Conservation (phyloP, 1,284 basidiomycete genomes). For the Heterobasidion irregulare region DNA sequence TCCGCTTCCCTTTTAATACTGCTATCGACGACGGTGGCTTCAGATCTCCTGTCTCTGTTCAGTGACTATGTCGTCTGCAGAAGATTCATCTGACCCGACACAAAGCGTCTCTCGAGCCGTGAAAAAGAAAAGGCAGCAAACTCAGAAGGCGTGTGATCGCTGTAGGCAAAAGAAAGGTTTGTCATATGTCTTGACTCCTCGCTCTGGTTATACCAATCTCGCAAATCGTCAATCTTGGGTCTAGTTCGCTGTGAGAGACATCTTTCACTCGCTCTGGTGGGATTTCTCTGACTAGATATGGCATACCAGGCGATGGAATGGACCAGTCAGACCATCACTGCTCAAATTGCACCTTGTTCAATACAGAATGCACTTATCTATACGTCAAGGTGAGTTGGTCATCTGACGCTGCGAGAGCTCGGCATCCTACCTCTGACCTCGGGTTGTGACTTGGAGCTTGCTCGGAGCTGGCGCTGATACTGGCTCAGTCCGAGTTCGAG, state of each 20-base stretch:
- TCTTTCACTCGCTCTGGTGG: no score
- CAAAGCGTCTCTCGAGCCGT: background rate
- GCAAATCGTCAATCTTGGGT: no score
- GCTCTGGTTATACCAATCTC: background rate
- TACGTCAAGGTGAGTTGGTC: background rate
- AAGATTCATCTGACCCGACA: background rate
- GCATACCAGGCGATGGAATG: background rate
- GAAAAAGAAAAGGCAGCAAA: background rate
- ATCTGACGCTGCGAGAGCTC: background rate
- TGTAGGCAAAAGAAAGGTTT: background rate
- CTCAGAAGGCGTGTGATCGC: background rate
- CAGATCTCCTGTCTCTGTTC: no score
- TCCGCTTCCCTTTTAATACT: background rate
- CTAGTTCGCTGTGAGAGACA: no score
- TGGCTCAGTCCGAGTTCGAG: no score
- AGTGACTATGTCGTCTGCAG: background rate
- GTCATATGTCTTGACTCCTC: background rate
- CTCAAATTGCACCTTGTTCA: background rate
- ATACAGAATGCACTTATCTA: background rate
- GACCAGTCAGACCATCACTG: background rate
- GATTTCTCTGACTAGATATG: background rate
- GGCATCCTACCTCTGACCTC: background rate
- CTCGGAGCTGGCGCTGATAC: no score
- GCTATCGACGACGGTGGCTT: no score
- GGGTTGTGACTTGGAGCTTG: no score